Percentiles rank a stretch among this genome's conserved stretches.
Conservation (phyloP, 1,284 basidiomycete species). For the Malassezia sp. region DNA sequence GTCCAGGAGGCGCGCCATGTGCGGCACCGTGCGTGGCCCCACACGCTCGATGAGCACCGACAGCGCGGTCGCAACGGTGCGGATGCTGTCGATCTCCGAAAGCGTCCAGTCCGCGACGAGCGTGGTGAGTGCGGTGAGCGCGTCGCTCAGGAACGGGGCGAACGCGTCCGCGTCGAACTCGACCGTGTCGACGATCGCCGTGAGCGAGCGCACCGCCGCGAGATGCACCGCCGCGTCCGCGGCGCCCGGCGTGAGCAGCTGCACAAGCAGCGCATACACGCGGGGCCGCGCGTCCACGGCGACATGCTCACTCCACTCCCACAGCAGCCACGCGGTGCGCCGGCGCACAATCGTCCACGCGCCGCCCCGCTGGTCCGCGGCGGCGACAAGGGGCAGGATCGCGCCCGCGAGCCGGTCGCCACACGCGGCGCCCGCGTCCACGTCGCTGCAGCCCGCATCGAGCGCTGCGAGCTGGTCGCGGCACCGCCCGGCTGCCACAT, state of each 20-base stretch:
- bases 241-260: constrained; percentile 24
- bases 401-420: constrained; percentile 23
- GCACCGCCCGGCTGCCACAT: constrained; percentile 32
- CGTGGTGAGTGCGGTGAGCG: constrained; percentile 26
- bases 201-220: constrained; percentile 31
- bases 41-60: constrained; percentile 41
- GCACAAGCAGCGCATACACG: constrained; percentile 33
- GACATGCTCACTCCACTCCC: constrained; percentile 41
- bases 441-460: constrained; percentile 20
- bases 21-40: constrained; percentile 32
- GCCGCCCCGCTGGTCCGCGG: constrained; percentile 9
- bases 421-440: neutral
- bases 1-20: constrained; percentile 25
- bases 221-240: constrained; percentile 41
- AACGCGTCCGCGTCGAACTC: constrained; percentile 41
- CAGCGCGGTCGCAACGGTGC: constrained; percentile 34
- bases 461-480: constrained; percentile 25
- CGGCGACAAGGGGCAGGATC: constrained; percentile 17
- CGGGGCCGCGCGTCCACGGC: constrained; percentile 16
- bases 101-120: constrained; percentile 30
- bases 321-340: constrained; percentile 35
- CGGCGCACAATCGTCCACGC: constrained; percentile 36
- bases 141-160: constrained; percentile 28
- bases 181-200: constrained; percentile 36
- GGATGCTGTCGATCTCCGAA: constrained; percentile 37